phyloP scores from a whole-genome alignment of 495 filamentous ascomycete genomes.

The Trichocladium uniseriatum region DNA sequence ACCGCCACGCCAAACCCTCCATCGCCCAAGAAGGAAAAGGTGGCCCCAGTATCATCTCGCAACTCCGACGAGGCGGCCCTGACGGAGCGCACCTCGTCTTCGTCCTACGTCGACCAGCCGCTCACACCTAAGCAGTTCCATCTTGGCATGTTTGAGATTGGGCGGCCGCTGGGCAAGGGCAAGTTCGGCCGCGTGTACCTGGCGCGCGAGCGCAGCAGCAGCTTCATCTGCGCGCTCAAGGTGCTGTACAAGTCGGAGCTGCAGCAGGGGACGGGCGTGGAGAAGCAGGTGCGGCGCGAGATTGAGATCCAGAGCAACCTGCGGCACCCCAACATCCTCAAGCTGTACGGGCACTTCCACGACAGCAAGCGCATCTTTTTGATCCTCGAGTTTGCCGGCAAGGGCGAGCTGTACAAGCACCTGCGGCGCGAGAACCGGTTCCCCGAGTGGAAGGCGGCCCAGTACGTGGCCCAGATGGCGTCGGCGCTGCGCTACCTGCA shows the following conservation, averaged over 20 bases:
- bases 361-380: constrained; percentile 93
- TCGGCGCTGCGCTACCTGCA: constrained; percentile 85
- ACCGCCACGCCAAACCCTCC: constrained; percentile 9
- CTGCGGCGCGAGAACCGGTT: constrained; percentile 79
- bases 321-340: constrained; percentile 89
- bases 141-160: constrained; percentile 98
- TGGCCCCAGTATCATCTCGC: constrained; percentile 19
- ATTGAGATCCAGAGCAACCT: constrained; percentile 97
- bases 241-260: constrained; percentile 93
- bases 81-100: constrained; percentile 45
- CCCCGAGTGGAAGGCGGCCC: constrained; percentile 90
- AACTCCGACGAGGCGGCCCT: constrained; percentile 40
- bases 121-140: constrained; percentile 64
- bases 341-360: constrained; percentile 93
- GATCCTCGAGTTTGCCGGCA: constrained; percentile 90
- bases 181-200: constrained; percentile 97
- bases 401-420: constrained; percentile 96
- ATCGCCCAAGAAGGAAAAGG: constrained; percentile 20
- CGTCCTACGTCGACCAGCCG: constrained; percentile 49
- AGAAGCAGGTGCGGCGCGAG: constrained; percentile 94
- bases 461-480: constrained; percentile 99
- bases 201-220: constrained; percentile 76
- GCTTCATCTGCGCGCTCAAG: constrained; percentile 94
- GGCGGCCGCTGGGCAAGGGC: constrained; percentile 88
- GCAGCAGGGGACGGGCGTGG: constrained; percentile 74